Evolutionary conservation across 139 green algal genomes (phyloP).

Genomic region (Chlamydomonas sp.): DNA sequence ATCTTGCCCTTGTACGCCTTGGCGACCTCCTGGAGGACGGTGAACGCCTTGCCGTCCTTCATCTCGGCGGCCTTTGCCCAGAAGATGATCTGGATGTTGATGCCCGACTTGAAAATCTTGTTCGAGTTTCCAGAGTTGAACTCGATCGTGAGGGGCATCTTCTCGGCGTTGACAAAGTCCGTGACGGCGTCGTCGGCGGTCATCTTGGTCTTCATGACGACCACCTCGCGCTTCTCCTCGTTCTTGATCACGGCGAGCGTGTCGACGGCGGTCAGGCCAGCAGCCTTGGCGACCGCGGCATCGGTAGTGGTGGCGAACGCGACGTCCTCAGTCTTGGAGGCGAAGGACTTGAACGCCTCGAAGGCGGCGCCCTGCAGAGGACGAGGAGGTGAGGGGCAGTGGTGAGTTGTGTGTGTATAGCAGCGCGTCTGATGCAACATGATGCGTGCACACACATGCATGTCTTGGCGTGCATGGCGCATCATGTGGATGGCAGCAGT

Average conservation of each 20-base stretch:
- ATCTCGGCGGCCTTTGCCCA: constrained; percentile 22
- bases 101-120: constrained; percentile 74
- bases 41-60: constrained; percentile 21
- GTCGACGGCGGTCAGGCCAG: constrained; percentile 44
- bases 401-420: not conserved
- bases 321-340: constrained; percentile 53
- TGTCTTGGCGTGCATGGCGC: not conserved
- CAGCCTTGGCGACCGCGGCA: constrained; percentile 53
- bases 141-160: constrained; percentile 60
- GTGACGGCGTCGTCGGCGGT: constrained; percentile 9
- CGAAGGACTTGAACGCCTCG: constrained; percentile 46
- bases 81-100: constrained; percentile 54
- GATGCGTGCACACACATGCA: not conserved
- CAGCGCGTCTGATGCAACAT: not conserved
- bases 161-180: constrained; percentile 56
- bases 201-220: constrained; percentile 6
- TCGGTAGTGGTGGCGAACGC: constrained; percentile 57
- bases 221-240: constrained; percentile 23
- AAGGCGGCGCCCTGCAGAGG: constrained; percentile 50
- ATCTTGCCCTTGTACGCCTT: constrained; percentile 53
- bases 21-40: constrained; percentile 22
- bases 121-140: constrained; percentile 61
- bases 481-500: not conserved
- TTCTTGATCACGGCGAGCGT: constrained; percentile 55
- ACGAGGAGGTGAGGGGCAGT: not conserved